Conservation (phyloP, 2,329 filamentous ascomycete genomes). For the Cladosporium sp. region DNA sequence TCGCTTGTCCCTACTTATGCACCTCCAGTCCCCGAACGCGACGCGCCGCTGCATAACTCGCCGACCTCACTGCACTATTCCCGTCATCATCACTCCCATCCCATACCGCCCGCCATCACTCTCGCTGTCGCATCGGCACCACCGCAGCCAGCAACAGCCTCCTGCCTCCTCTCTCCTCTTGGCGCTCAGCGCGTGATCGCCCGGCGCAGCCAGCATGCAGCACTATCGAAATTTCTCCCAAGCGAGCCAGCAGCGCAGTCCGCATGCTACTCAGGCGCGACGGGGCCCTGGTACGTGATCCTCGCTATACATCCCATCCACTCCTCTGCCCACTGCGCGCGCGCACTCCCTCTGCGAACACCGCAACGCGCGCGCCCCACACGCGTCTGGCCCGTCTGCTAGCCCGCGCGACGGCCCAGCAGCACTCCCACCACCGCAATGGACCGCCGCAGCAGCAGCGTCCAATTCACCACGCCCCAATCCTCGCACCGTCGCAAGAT, state of each 20-base stretch:
- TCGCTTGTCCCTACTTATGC: background rate
- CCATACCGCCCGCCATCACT: background rate
- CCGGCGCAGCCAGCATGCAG: conserved; percentile 33
- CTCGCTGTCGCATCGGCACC: background rate
- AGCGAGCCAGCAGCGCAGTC: conserved; percentile 29
- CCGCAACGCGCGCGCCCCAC: background rate
- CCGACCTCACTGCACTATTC: background rate
- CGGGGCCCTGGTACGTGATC: conserved; percentile 37
- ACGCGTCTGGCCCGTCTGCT: background rate
- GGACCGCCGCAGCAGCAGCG: conserved; percentile 8
- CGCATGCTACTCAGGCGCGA: conserved; percentile 27
- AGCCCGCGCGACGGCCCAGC: conserved; percentile 3
- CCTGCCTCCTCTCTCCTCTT: conserved; percentile 8
- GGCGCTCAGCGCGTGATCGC: conserved; percentile 13
- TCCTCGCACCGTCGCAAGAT: conserved; percentile 35
- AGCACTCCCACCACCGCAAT: background rate
- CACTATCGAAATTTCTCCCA: conserved; percentile 43
- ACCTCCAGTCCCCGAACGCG: background rate
- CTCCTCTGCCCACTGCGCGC: background rate
- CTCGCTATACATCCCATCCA: background rate
- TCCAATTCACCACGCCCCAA: conserved; percentile 8
- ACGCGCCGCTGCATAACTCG: conserved; percentile 1
- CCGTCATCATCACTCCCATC: background rate
- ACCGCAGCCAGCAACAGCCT: conserved; percentile 5
- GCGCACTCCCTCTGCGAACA: background rate